Conservation (phyloP, 202 grass and related monocot species). For the Hordeum pubiflorum region DNA sequence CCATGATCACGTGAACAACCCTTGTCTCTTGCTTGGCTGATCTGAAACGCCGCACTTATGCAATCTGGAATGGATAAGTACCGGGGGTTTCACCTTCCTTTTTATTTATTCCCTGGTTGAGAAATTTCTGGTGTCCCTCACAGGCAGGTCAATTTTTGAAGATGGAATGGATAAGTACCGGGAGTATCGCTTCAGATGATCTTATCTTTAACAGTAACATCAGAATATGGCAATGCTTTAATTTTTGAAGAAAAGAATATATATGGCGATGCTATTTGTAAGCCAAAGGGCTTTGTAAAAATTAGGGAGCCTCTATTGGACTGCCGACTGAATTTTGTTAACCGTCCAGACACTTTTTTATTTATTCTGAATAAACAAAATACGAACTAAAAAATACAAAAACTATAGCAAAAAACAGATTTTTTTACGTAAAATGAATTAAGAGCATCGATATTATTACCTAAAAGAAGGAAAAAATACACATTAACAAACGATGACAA, state of each 20-base stretch:
- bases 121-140: neutral
- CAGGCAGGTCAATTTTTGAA: neutral
- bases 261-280: neutral
- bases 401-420: too few species aligned
- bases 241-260: neutral
- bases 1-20: constrained; percentile 21
- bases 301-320: too few species aligned
- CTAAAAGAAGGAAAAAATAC: too few species aligned
- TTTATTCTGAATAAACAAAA: too few species aligned
- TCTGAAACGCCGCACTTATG: neutral
- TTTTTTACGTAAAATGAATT: too few species aligned
- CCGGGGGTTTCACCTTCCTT: neutral
- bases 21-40: neutral
- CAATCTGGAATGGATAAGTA: constrained; percentile 20
- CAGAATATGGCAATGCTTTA: neutral
- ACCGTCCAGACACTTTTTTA: too few species aligned
- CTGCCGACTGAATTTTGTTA: too few species aligned
- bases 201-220: constrained; percentile 12
- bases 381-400: too few species aligned
- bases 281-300: neutral
- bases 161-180: too few species aligned
- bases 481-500: too few species aligned
- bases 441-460: too few species aligned
- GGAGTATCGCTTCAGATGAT: neutral
- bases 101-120: neutral